Evolutionary conservation across 1,139 yeast species (phyloP).

Genomic region (Pichia sp.): DNA sequence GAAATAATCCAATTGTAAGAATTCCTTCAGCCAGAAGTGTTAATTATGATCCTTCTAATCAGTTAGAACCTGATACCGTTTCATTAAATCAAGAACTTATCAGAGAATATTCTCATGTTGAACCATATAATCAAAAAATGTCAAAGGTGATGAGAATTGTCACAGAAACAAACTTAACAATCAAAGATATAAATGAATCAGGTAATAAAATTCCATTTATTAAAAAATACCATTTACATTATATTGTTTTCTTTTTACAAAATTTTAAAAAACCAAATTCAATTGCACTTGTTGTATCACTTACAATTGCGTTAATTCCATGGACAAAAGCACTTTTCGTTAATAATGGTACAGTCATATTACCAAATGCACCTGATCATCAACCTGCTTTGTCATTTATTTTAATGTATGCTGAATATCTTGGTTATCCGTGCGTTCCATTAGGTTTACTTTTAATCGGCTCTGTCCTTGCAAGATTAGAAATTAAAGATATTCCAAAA

Average conservation of each 20-base stretch:
- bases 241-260: constrained; percentile 30
- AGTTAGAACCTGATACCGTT: constrained; percentile 5
- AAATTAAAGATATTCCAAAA: constrained; percentile 52
- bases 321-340: constrained; percentile 81
- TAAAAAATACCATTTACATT: constrained; percentile 30
- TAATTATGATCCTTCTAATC: constrained; percentile 4
- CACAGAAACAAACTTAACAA: constrained; percentile 29
- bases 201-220: constrained; percentile 28
- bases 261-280: constrained; percentile 75
- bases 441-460: constrained; percentile 76
- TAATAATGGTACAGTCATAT: constrained; percentile 32
- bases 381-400: constrained; percentile 77
- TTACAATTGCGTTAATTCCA: constrained; percentile 75
- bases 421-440: constrained; percentile 87
- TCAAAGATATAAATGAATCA: constrained; percentile 26
- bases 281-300: constrained; percentile 53
- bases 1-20: constrained; percentile 20
- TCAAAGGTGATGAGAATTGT: constrained; percentile 26
- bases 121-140: constrained; percentile 28
- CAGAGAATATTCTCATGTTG: constrained; percentile 30
- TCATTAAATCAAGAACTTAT: constrained; percentile 26
- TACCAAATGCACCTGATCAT: constrained; percentile 75
- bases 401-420: constrained; percentile 67
- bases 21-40: constrained; percentile 29
- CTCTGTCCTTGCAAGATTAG: constrained; percentile 73